Evolutionary conservation across 495 filamentous ascomycete genomes (phyloP).

Genomic region (Collariella sp.): DNA sequence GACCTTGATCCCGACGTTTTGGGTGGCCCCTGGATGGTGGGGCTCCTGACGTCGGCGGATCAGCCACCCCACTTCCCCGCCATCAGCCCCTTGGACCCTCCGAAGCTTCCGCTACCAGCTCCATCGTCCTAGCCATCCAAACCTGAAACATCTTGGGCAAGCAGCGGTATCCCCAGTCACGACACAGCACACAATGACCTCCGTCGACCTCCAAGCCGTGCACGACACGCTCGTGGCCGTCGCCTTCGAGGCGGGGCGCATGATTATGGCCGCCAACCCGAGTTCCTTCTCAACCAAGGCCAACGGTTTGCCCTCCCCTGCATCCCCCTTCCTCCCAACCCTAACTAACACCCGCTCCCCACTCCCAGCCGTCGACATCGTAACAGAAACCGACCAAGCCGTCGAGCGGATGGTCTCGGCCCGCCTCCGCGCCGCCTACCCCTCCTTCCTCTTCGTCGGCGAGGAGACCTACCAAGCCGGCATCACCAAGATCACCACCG

Average conservation of each 20-base stretch:
- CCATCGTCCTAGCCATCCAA: neutral
- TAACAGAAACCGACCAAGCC: slow-evolving; percentile 78
- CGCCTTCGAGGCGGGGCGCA: slow-evolving; percentile 69
- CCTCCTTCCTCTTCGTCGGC: slow-evolving; percentile 65
- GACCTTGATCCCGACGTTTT: too few relatives aligned
- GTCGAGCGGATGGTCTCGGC: slow-evolving; percentile 68
- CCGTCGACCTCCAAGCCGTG: slow-evolving; percentile 65
- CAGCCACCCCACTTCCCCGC: slow-evolving; percentile 7
- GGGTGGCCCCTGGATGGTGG: neutral
- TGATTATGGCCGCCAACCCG: slow-evolving; percentile 70
- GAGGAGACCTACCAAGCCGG: slow-evolving; percentile 77
- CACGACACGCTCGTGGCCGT: slow-evolving; percentile 69
- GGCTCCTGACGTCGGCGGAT: neutral
- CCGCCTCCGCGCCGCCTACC: slow-evolving; percentile 55
- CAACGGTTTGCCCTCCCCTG: slow-evolving; percentile 53
- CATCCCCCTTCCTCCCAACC: slow-evolving; percentile 8
- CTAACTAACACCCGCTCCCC: slow-evolving; percentile 1
- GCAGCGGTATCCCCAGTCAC: neutral
- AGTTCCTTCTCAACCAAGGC: slow-evolving; percentile 54
- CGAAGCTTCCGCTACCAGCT: neutral
- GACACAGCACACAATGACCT: slow-evolving; percentile 30
- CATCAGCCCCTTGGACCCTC: neutral
- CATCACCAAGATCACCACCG: slow-evolving; percentile 48
- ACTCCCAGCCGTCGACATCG: slow-evolving; percentile 62
- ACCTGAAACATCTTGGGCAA: neutral